A percentile compares a stretch with the other conserved stretches of the same genome.
phyloP scores from a whole-genome alignment of 805 yeast species.

The Pichia paraexigua region DNA sequence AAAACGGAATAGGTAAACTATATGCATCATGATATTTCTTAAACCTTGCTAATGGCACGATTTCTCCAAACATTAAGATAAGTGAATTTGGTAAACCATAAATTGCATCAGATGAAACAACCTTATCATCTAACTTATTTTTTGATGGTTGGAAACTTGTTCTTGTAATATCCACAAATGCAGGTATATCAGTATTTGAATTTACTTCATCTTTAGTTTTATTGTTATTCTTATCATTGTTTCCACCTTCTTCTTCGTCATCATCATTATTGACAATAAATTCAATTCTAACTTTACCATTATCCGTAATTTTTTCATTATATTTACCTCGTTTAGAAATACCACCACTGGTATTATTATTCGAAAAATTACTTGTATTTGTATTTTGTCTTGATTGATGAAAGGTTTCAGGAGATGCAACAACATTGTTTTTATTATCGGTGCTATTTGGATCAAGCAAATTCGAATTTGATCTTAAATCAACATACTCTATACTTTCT shows the following conservation, averaged over 20 bases:
- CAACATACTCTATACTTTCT: neutral
- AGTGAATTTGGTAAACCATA: conserved; percentile 82
- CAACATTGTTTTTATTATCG: neutral
- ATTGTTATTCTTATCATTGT: conserved; percentile 4
- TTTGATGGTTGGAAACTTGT: conserved; percentile 32
- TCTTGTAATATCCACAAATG: conserved; percentile 37
- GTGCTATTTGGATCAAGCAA: neutral
- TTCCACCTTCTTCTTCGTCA: neutral
- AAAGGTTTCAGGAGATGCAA: conserved; percentile 4
- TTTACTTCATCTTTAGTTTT: conserved; percentile 3
- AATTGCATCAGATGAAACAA: conserved; percentile 67
- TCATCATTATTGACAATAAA: conserved; percentile 30
- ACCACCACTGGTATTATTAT: neutral
- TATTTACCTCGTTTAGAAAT: conserved; percentile 27
- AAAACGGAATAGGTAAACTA: conserved; percentile 27
- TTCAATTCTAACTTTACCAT: conserved; percentile 43
- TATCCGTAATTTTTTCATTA: conserved; percentile 36
- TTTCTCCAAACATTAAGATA: conserved; percentile 62
- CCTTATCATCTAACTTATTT: conserved; percentile 43
- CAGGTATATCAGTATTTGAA: conserved; percentile 24
- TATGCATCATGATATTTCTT: conserved; percentile 44
- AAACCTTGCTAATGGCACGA: conserved; percentile 57
- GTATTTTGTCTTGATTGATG: conserved; percentile 1
- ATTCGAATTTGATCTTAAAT: conserved; percentile 3
- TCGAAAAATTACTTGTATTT: neutral